Conservation (phyloP, 306 rosid species). For the Quercus ilex region DNA sequence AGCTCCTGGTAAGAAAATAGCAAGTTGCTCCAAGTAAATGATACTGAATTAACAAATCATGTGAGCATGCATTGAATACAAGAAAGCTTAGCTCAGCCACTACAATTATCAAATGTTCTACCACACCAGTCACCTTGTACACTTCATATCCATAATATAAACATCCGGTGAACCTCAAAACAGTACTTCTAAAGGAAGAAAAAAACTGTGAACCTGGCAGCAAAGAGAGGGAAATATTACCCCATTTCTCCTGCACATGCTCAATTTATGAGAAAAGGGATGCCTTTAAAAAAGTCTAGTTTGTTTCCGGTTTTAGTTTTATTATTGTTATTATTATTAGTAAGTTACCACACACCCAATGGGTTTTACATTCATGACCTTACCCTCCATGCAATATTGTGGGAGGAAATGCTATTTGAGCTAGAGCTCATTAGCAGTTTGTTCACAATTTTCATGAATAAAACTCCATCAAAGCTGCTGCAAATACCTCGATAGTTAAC, state of each 20-base stretch:
- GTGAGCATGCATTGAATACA: neutral
- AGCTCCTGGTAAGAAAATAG: slow-evolving; percentile 62
- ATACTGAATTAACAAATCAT: neutral
- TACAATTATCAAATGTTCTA: neutral
- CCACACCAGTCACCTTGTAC: neutral
- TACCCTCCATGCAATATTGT: too few relatives aligned
- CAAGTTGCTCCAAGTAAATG: slow-evolving; percentile 16
- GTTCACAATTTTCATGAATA: neutral
- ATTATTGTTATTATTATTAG: too few relatives aligned
- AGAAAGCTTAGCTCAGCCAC: slow-evolving; percentile 4
- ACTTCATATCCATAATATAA: neutral
- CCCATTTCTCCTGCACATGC: neutral
- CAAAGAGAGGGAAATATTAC: neutral
- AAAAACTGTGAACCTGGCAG: neutral
- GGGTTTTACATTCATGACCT: too few relatives aligned
- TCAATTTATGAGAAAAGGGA: neutral
- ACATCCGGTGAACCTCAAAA: neutral
- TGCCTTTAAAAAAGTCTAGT: neutral
- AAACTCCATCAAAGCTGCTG: neutral
- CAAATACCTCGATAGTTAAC: neutral
- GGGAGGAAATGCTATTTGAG: too few relatives aligned
- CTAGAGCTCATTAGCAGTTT: too few relatives aligned
- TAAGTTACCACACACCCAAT: too few relatives aligned
- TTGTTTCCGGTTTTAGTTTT: neutral
- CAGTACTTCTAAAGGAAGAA: neutral